Base-by-base conservation (phyloP, 805 yeast genomes). In the Wickerhamiella hasegawae region DNA sequence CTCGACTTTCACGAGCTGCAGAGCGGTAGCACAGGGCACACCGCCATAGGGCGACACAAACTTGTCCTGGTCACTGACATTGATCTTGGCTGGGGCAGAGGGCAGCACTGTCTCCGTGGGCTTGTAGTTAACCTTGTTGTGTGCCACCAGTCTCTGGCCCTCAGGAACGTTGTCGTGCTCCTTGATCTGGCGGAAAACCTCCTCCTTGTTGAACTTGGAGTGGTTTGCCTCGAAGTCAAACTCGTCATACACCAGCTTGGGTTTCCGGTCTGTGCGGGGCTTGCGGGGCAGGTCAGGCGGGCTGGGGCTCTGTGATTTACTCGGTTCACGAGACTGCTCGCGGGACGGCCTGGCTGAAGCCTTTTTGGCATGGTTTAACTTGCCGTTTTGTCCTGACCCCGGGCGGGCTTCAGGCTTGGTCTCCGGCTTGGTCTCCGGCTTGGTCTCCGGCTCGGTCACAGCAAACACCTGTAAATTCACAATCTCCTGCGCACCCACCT, bases 181-280 rank as follows among this genome's bases (percentile, higher is more conserved):
- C 34, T 71, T 72, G 48, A 85, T 67, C 50, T 82, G 83, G 33
- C 77, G 79, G 54, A 85, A 78, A 3, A 84, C 87, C 4, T 74
- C 64, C 39, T 65, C 61, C 54, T 85, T 85, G 54, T 85, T 90
- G 49, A 85, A 85, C 62, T 74, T 72, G 18, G 76, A 76, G 42
- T 85, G 63, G 50, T 79, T 81, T 11, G 81, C 75, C 37, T 72
- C 81, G 55, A 85, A 85, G 53, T 85, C 95, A 56, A 85, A 85
- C 43, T 83, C 95, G 63, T 52, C 70, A 65, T 40, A 61, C 35
- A 23, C 39, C 24, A 8, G 8, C 24, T 11, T 22, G 24, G 11
- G 8, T 8, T 8, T 8, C 24, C 8, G 24, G 24, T 22, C 24
- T 22, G 24, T 16, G 10, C 8, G 10, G 24, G 24, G 24, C 11